phyloP scores from a whole-genome alignment of 176 grass and related monocot genomes.

The bread wheat (Triticum aestivum) region IWGSC_CS_RefSeq_v2.1 NC_057798.1:238156039-238156538 shows the following conservation, averaged over 20 bases:
- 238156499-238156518: slow-evolving; percentile 62
- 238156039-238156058: slow-evolving; percentile 33
- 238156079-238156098: slow-evolving; percentile 48
- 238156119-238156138: slow-evolving; percentile 39
- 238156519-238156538: slow-evolving; percentile 61
- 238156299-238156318: slow-evolving; percentile 72
- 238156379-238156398: background rate
- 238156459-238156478: slow-evolving; percentile 42
- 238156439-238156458: slow-evolving; percentile 70
- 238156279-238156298: slow-evolving; percentile 78
- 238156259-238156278: slow-evolving; percentile 70
- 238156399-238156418: background rate
- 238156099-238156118: slow-evolving; percentile 43
- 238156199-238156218: background rate
- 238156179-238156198: background rate
- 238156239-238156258: slow-evolving; percentile 50
- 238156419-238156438: slow-evolving; percentile 70
- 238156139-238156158: slow-evolving; percentile 66
- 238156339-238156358: background rate
- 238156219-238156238: background rate
- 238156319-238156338: slow-evolving; percentile 52
- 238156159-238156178: slow-evolving; percentile 52
- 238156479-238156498: background rate
- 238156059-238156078: slow-evolving; percentile 34
- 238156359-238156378: background rate